Base-by-base conservation (phyloP, 768 basidiomycete genomes). In the Gyrodon lividus region DNA sequence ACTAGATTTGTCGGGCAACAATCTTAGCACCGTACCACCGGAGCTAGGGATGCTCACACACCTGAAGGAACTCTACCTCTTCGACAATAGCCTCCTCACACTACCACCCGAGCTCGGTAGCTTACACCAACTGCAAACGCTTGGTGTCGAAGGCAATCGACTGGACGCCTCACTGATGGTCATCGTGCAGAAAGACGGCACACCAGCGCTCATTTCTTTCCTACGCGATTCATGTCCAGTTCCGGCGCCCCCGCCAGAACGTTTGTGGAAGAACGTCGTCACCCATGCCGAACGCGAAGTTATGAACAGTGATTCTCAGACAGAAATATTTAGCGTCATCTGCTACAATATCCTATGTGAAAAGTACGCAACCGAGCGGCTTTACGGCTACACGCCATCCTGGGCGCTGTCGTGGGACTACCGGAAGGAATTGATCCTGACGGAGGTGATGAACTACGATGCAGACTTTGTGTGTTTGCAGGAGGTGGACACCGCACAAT, bases 341-440 rank as follows among this genome's bases (percentile, higher is more conserved):
- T 88, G 81, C 67, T 98, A 92, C 78, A 99, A 99, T 71, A 94
- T 98, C 55, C 82, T 99, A 10, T 95, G 91, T 70, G 91, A 96
- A 65, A 82, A 83, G 65, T 89, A 82, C 60, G 97, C 97, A 13
- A 94, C 95, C 26, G 83, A 87, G 59, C 77, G 82, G 57, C 70
- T 95, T 67, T 99, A 98, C 67, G 93, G 92, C 1, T 99, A 99
- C 70, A 98, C 97, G 0, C 97, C 97, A 1, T 78, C 85, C 1
- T 98, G 97, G 96, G 97, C 97, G 0, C 76, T 99, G 34, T 76
- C 82, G n/a, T 99, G 97, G 97, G 83, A 87, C 40, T 98, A 94
- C 65, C 82, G 97, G 53, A 93, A 90, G 70, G 88, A 91, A 47
- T 73, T 88, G 51, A 92, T 99, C 57, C 65, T 97, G 58, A 79